Evolutionary conservation across 2,329 filamentous ascomycete genomes (phyloP).

Genomic region (Fusarium udum): DNA sequence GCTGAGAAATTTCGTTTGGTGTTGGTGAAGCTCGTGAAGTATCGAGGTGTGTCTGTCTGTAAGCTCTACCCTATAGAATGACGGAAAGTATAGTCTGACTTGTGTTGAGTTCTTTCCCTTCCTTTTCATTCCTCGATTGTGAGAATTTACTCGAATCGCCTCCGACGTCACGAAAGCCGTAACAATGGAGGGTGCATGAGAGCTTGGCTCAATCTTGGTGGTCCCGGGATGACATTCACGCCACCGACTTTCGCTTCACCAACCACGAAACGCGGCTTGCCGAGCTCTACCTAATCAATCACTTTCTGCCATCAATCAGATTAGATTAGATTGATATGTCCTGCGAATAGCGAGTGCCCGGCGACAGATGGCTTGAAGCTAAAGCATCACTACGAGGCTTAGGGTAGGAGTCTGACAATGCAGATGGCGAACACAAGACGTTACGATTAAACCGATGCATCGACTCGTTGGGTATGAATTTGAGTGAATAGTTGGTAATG

Average conservation of each 20-base stretch:
- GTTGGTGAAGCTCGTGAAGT: background rate
- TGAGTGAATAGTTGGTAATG: too few species aligned
- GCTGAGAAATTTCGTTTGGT: background rate
- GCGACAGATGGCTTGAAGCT: background rate
- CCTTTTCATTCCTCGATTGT: background rate
- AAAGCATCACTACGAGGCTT: background rate
- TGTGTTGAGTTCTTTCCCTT: too few species aligned
- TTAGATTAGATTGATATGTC: slow-evolving; percentile 20
- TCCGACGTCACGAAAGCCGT: background rate
- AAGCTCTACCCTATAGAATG: background rate
- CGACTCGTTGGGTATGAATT: background rate
- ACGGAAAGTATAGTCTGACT: too few species aligned
- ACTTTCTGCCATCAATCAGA: background rate
- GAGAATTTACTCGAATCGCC: background rate
- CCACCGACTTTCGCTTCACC: background rate
- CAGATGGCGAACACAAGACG: background rate
- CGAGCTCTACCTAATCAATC: background rate
- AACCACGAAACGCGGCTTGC: background rate
- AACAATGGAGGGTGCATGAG: background rate
- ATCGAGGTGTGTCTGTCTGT: background rate
- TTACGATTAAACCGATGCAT: background rate
- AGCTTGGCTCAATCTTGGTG: background rate
- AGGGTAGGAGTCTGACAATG: background rate
- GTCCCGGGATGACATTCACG: background rate
- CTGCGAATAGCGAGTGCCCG: background rate